These are phyloP conservation scores for Tolypocladium guangdongense DNA, from an alignment of 2,329 filamentous ascomycete genomes.

Conservation along the genomic window DNA sequence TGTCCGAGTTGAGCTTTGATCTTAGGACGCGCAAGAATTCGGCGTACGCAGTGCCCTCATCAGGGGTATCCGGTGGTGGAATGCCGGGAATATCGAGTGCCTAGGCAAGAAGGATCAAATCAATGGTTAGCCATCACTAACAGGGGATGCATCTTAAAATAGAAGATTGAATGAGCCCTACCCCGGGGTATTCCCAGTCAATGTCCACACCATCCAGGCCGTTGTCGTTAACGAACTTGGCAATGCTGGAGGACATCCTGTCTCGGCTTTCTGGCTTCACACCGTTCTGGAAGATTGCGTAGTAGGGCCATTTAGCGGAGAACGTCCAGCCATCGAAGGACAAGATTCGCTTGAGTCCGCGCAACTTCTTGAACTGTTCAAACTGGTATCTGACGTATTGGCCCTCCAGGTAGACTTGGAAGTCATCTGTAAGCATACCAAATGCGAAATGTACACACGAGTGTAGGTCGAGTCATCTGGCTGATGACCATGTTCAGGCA, in stretches of 20 bases:
- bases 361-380: conserved; percentile 16
- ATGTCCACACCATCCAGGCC: conserved; percentile 32
- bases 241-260: conserved; percentile 23
- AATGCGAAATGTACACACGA: conserved; percentile 23
- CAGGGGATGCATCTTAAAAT: too few species aligned
- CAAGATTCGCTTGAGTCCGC: conserved; percentile 19
- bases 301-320: conserved; percentile 14
- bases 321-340: conserved; percentile 26
- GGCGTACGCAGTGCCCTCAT: too few species aligned
- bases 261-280: conserved; percentile 22
- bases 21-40: too few species aligned
- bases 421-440: conserved; percentile 11
- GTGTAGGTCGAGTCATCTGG: conserved; percentile 15
- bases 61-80: too few species aligned
- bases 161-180: conserved; percentile 19
- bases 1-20: background rate
- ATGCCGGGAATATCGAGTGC: too few species aligned
- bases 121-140: too few species aligned
- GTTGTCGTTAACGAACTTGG: conserved; percentile 27
- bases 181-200: conserved; percentile 35
- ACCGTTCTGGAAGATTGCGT: conserved; percentile 17
- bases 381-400: conserved; percentile 15
- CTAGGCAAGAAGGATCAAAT: too few species aligned
- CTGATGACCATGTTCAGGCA: conserved; percentile 21
- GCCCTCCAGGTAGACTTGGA: conserved; percentile 8